Percentiles rank a stretch among this genome's conserved stretches.
phyloP scores from a whole-genome alignment of 371 early-diverging fungal species.

The Mucor saturninus region DNA sequence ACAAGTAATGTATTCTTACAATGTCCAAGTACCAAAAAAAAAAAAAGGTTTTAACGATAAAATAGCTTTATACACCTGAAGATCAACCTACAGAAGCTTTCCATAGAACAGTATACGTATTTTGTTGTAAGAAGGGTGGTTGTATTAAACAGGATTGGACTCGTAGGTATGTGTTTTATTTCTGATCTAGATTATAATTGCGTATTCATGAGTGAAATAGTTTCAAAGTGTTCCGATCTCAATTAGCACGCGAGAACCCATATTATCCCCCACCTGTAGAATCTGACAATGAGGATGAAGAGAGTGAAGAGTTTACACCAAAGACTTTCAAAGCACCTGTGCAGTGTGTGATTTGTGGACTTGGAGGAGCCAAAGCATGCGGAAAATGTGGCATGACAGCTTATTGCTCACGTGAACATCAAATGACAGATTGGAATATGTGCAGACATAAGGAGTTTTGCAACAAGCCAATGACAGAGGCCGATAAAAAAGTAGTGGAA shows the following conservation, averaged over 20 bases:
- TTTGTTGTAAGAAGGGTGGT: constrained; percentile 84
- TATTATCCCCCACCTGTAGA: constrained; percentile 62
- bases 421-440: constrained; percentile 81
- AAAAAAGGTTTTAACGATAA: not conserved
- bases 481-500: constrained; percentile 22
- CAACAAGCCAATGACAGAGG: constrained; percentile 29
- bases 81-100: constrained; percentile 87
- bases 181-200: not conserved
- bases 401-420: constrained; percentile 91
- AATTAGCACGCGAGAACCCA: constrained; percentile 82
- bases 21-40: not conserved
- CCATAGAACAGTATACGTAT: constrained; percentile 89
- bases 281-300: constrained; percentile 41
- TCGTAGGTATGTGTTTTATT: constrained; percentile 52
- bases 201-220: constrained; percentile 38
- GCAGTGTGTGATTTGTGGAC: constrained; percentile 70
- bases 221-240: constrained; percentile 85
- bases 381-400: constrained; percentile 70
- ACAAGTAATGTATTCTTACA: constrained; percentile 66
- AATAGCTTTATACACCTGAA: constrained; percentile 91
- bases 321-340: constrained; percentile 44
- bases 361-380: constrained; percentile 81
- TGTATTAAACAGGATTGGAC: constrained; percentile 74
- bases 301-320: constrained; percentile 27
- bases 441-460: constrained; percentile 80